A percentile compares a stretch with the other conserved stretches of the same genome.
These are phyloP conservation scores for Erucastrum elatum DNA, from an alignment of 345 rosid species.

Conservation along the genomic window DNA sequence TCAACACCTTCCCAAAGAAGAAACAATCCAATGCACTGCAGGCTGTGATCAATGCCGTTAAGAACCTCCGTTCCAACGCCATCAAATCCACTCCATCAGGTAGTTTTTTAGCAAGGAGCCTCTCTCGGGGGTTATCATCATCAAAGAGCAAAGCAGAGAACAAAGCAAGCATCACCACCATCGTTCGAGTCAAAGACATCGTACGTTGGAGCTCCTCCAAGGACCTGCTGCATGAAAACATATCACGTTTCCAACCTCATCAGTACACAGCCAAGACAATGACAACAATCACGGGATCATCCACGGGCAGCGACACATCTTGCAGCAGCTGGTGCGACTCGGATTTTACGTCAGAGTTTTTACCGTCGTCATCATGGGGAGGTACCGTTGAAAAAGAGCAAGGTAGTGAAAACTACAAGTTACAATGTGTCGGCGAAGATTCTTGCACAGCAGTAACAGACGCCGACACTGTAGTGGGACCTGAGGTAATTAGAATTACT, in stretches of 20 bases:
- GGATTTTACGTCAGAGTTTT: slow-evolving; percentile 65
- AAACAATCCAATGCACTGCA: slow-evolving; percentile 53
- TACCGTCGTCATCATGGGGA: slow-evolving; percentile 49
- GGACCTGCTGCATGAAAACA: slow-evolving; percentile 54
- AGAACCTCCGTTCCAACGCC: slow-evolving; percentile 41
- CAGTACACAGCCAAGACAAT: slow-evolving; percentile 35
- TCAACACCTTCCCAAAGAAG: slow-evolving; percentile 28
- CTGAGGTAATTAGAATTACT: slow-evolving; percentile 48
- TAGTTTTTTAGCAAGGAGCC: slow-evolving; percentile 50
- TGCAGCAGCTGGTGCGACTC: slow-evolving; percentile 88
- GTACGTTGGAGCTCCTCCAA: slow-evolving; percentile 81
- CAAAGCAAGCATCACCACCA: slow-evolving; percentile 14
- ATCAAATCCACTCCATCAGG: slow-evolving; percentile 44
- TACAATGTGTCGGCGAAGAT: slow-evolving; percentile 60
- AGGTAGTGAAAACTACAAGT: slow-evolving; percentile 20
- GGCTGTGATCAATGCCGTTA: slow-evolving; percentile 54
- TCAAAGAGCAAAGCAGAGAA: slow-evolving; percentile 23
- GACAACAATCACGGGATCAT: slow-evolving; percentile 44
- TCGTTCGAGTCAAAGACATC: slow-evolving; percentile 69
- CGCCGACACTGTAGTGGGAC: slow-evolving; percentile 45
- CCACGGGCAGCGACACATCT: slow-evolving; percentile 39
- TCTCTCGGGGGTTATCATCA: slow-evolving; percentile 44
- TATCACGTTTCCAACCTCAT: slow-evolving; percentile 30
- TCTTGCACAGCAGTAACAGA: slow-evolving; percentile 34
- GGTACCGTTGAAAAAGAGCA: slow-evolving; percentile 36